Base-by-base conservation (phyloP, 176 grass and related monocot species). In the Tuctoria greenei region DNA sequence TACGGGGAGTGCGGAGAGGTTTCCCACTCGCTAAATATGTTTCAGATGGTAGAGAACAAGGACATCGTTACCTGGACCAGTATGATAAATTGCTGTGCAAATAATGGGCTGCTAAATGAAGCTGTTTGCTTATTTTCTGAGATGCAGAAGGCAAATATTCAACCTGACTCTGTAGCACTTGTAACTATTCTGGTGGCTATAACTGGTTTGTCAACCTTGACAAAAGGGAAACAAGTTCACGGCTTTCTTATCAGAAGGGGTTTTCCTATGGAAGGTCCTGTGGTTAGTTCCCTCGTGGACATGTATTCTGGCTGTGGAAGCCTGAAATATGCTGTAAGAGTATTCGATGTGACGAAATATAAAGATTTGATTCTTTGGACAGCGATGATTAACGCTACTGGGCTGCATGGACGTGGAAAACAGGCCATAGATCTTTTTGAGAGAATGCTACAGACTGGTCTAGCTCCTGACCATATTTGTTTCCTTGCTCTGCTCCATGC, bases 251-350 rank as follows among this genome's bases (percentile, higher is more conserved):
- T 88, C 27, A 82, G 95, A 83, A 86, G 86, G 38, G 78, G 73
- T 13, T 81, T 90, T 83, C 55, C 55, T 25, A 66, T 74, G 17
- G 78, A 89, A 68, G 88, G 78, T 56, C 67, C 84, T 12, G 12
- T 88, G 15, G 61, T 79, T 75, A 94, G 84, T 76, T 89, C 88
- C 23, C 89, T 98, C 4, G 75, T 93, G 55, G 81, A 92, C 64
- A 98, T 98, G 95, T 98, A 93, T 69, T 88, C 95, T 47, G 87
- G 78, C 55, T 98, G 95, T 0, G 91, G 91, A 78, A 89, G 79
- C 77, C 71, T 98, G 51, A 25, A 68, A 12, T 75, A 84, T 67
- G 84, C 91, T 26, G 38, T 49, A 21, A 86, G 60, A 86, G 51
- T 93, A 41, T 97, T 93, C 18, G 23, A 82, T 41, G 14, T 24